phyloP scores from a whole-genome alignment of 2,329 filamentous ascomycete genomes.

The Rutstroemia sp. region DNA sequence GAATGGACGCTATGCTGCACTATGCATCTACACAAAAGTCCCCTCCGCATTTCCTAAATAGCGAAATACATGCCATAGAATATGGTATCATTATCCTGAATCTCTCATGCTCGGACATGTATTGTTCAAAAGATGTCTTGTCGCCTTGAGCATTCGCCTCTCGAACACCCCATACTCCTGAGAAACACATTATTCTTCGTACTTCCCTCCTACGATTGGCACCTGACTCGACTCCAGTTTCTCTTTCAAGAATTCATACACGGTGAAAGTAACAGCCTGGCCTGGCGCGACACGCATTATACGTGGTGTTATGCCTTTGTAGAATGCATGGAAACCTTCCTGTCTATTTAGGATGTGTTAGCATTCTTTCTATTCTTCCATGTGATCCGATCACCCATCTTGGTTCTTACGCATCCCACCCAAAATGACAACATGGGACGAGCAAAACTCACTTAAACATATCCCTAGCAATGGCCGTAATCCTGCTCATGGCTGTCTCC shows the following conservation, averaged over 20 bases:
- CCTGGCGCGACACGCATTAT: slow-evolving; percentile 97
- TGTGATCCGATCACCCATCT: not conserved
- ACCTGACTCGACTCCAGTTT: slow-evolving; percentile 59
- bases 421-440: no score
- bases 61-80: not conserved
- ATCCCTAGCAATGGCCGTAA: slow-evolving; percentile 67
- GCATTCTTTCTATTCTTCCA: not conserved
- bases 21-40: slow-evolving; percentile 6
- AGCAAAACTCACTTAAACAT: slow-evolving; percentile 63
- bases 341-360: slow-evolving; percentile 45
- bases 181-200: slow-evolving; percentile 49
- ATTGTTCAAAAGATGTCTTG: not conserved
- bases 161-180: no score
- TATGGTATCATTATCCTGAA: not conserved
- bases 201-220: slow-evolving; percentile 53
- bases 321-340: slow-evolving; percentile 91
- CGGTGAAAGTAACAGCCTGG: slow-evolving; percentile 71
- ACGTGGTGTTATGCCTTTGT: slow-evolving; percentile 96
- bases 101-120: no score
- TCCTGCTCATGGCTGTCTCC: slow-evolving; percentile 72
- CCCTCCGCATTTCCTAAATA: not conserved
- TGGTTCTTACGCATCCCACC: no score
- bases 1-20: slow-evolving; percentile 14
- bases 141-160: no score
- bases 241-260: slow-evolving; percentile 71